Base-by-base conservation (phyloP, 164 flowering plant genomes). In the Akebia trifoliata region DNA sequence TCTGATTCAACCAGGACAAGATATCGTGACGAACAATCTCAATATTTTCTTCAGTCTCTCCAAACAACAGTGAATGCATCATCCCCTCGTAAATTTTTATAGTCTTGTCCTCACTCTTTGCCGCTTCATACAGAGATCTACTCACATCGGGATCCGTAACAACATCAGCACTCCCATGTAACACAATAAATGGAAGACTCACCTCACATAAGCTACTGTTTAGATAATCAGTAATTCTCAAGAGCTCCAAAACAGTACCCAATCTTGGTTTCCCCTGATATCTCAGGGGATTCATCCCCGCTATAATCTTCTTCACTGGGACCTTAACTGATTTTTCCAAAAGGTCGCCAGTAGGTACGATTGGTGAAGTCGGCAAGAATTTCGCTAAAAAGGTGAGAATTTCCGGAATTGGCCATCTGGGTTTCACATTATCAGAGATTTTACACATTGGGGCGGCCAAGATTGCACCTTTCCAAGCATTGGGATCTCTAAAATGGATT, bases 71-170 rank as follows among this genome's bases (percentile, higher is more conserved):
- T 3, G 96, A 91, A 72, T 88, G 96, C 95, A 84, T 46, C 95
- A 91, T 88, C 39, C 94, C 96, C 1, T 84, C 82, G 50, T 87
- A 90, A 20, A 85, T 80, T 82, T 57, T 82, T 1, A 90, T 56
- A 9, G 58, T 76, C 76, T 90, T 90, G 48, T 87, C 96, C 43
- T 69, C 62, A 29, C 98, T 83, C 56, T 61, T 72, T 0, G 97
- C 85, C 26, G 66, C 62, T 47, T 82, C 83, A 40, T 82, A 83
- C 66, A 88, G 58, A 21, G 67, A 74, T 30, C 72, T 61, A 45
- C 98, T 91, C 57, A 86, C 96, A 10, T 70, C 71, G 2, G 86
- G 92, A 63, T 93, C 97, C 0, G 96, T 87, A 4, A 93, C 97
- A 38, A 61, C 85, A 67, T 93, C 98, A 0, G 78, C 90, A 58